Evolutionary conservation across 164 flowering plant species (phyloP).

Genomic region (Berberis vulgaris): DNA sequence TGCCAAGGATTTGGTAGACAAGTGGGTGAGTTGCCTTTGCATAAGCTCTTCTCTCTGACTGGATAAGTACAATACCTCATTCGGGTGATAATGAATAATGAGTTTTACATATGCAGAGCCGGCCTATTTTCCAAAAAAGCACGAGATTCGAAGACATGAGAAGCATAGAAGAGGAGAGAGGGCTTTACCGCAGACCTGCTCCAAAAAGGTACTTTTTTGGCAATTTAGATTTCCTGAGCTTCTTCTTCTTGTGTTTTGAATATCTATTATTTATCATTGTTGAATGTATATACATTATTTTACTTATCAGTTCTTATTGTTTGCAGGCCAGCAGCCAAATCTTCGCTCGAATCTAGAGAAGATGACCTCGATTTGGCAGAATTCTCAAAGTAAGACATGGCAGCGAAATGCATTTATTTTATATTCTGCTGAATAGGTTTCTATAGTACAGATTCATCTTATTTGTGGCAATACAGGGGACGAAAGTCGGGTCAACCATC

Average conservation of each 20-base stretch:
- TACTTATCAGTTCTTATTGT: not conserved
- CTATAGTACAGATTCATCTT: not conserved
- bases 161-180: conserved; percentile 63
- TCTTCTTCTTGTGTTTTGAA: not conserved
- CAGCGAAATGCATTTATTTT: not conserved
- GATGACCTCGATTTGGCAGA: conserved; percentile 78
- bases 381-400: conserved; percentile 50
- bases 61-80: not conserved
- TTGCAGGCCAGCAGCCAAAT: conserved; percentile 43
- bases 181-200: conserved; percentile 49
- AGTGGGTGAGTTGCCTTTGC: conserved; percentile 59
- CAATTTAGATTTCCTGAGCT: not conserved
- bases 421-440: not conserved
- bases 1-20: conserved; percentile 94
- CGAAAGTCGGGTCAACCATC: conserved; percentile 61
- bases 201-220: conserved; percentile 46
- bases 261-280: not conserved
- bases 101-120: conserved; percentile 52
- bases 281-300: not conserved
- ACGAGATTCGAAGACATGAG: conserved; percentile 96
- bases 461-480: conserved; percentile 37
- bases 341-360: conserved; percentile 54
- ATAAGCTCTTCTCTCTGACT: not conserved
- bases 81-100: not conserved
- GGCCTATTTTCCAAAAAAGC: conserved; percentile 95